Evolutionary conservation across 148 eudicot species (phyloP), one percentile per base, ranked within the genome.

Genomic region (Rhododendron henanense): DNA sequence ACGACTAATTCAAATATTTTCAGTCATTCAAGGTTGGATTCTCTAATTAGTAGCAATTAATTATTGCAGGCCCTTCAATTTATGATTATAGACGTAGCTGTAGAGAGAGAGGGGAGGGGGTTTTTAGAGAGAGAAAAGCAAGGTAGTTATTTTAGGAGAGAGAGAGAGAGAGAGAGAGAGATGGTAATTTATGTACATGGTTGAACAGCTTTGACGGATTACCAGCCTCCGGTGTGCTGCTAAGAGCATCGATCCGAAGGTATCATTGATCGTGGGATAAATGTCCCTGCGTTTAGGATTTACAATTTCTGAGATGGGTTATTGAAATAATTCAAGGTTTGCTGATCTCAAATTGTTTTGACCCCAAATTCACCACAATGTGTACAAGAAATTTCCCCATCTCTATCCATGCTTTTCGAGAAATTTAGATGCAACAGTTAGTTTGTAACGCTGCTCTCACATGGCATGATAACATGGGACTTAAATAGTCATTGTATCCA

Each of bases 161-260:
- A 82, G 33, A 86, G 89, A 84, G 83, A 89, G 81, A 59, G 65
- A 53, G 59, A 53, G 90, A 84, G 84, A 88, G 81, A 59, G 59
- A 59, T 59, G 7, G 21, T 76, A 84, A 85, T 84, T 84, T 87
- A 81, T 79, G 63, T 84, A 82, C 88, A 87, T 90, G 91, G 84
- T 84, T 87, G 87, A 63, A 85, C 87, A 81, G 75, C 63, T 78
- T 91, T 88, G 87, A 81, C 82, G 85, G 87, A 76, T 87, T 83
- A 85, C 90, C 93, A 90, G 94, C 92, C 95, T 95, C 93, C 88
- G 93, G 90, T 88, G 91, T 92, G 93, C 91, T 91, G 90, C 74
- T 84, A 88, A 88, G 88, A 88, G 92, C 92, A 90, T 89, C 88
- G 90, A 85, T 91, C 94, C 86, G 86, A 90, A 94, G 98, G 96